Percentiles rank a stretch among this genome's conserved stretches.
Evolutionary conservation across 768 basidiomycete genomes (phyloP).

Genomic region (Leccinellum albellum): DNA sequence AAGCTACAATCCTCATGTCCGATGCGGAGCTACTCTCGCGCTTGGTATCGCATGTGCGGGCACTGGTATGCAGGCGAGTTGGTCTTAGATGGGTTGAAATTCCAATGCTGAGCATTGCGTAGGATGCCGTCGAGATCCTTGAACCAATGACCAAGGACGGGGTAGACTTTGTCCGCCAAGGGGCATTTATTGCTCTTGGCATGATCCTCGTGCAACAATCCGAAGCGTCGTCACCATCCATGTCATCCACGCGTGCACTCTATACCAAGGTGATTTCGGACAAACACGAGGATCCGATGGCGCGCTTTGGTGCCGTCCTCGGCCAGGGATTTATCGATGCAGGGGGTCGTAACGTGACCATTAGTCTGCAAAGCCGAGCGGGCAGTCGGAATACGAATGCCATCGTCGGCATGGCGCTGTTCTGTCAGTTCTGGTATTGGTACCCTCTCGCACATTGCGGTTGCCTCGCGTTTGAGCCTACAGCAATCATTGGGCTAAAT

Average conservation of each 20-base stretch:
- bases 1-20: slow-evolving; percentile 98
- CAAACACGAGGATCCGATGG: slow-evolving; percentile 99
- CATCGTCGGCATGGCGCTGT: slow-evolving; percentile 96
- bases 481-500: slow-evolving; percentile 89
- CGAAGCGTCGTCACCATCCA: slow-evolving; percentile 81
- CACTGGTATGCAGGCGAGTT: slow-evolving; percentile 81
- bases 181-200: slow-evolving; percentile 90
- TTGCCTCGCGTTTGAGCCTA: slow-evolving; percentile 90
- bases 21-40: slow-evolving; percentile 94
- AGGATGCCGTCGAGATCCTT: slow-evolving; percentile 95
- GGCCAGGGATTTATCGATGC: slow-evolving; percentile 98
- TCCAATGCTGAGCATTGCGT: slow-evolving; percentile 4
- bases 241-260: slow-evolving; percentile 74
- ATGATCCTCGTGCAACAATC: slow-evolving; percentile 98
- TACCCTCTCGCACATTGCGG: slow-evolving; percentile 95
- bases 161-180: slow-evolving; percentile 97
- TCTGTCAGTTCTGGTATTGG: slow-evolving; percentile 99
- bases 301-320: slow-evolving; percentile 93
- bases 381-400: slow-evolving; percentile 92
- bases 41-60: slow-evolving; percentile 97
- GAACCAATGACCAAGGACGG: slow-evolving; percentile 99
- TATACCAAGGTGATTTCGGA: slow-evolving; percentile 89
- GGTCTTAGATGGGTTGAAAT: neutral
- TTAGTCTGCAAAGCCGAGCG: slow-evolving; percentile 88
- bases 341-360: slow-evolving; percentile 93